Base-by-base conservation (phyloP, 768 basidiomycete genomes). In the Tulasnella calospora region DNA sequence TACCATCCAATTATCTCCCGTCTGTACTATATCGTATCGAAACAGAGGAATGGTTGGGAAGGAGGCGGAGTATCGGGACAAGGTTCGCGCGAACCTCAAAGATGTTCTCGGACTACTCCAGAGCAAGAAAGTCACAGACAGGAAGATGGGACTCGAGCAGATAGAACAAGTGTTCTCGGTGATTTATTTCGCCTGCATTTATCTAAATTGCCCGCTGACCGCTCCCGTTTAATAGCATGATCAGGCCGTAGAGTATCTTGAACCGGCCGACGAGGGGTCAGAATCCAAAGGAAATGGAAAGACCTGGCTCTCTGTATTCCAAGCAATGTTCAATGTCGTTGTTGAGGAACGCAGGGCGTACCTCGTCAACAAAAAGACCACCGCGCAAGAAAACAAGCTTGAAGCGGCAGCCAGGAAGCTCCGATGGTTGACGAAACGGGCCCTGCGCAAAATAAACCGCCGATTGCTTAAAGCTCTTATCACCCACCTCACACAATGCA, bases 341-440 rank as follows among this genome's bases (percentile, higher is more conserved):
- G 82, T 85, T 30, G 86, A 83, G 76, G 96, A 98, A 85, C 91
- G 88, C 82, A 84, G 80, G 21, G 86, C 86, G 13, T 85, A 79
- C 30, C 81, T 86, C 38, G 35, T 33, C 30, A 78, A 44, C 35
- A 85, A 86, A 84, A 86, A 84, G 38, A 86, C 87, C 78, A 83
- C 88, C 30, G 87, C 88, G 47, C 88, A 89, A 6, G 83, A 87
- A 73, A 87, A 89, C 69, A 88, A 93, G 77, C 87, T 98, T 15
- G 86, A 86, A 6, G 91, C 93, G 17, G 88, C 89, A 0, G 90
- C 93, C 12, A 87, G 88, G 6, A 85, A 88, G 1, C 86, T 98
- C 30, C 90, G 95, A 40, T 92, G 90, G 90, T 85, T 96, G 76
- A 89, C 89, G 44, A 92, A 94, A 82, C 86, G 88, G 74, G 88